Evolutionary conservation across 345 rosid species (phyloP), one percentile per base, ranked within the genome.

Genomic region (Camelina hispida): DNA sequence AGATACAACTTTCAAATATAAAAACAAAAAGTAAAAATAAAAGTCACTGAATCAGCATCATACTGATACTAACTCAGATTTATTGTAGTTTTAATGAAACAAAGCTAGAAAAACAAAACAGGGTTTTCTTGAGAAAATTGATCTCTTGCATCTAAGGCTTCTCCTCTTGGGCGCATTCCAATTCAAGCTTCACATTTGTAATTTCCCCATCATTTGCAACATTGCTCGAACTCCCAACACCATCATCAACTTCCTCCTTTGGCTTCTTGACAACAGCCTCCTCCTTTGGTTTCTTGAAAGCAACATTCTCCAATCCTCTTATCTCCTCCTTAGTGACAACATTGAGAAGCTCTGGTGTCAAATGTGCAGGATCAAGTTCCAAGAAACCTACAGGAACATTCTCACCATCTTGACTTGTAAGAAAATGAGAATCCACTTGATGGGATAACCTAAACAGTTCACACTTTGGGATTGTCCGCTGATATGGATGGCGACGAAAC

Each of bases 361-460:
- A 78, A 44, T 91, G 84, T 13, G 91, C 91, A n/a, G 96, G 93
- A 66, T 90, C 96, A 61, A 90, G 83, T 65, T 90, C 96, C 76
- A 83, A 74, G 73, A 82, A 87, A 62, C 87, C 91, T 59, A 57
- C 68, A 1, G 84, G 87, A 58, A 86, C 84, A 66, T 83, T 82
- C 4, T 53, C 40, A 59, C 82, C 88, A 71, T 90, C 87, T 58
- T 88, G 61, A 58, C 86, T 87, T 3, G 86, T 81, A 71, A 90
- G 88, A 69, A 83, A 13, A 67, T 74, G 74, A 55, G 78, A 72
- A 25, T 90, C 90, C 32, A 88, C 93, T 79, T 81, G 93, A 70
- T 90, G 93, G 7, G 96, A 90, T 69, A 82, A 81, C 16, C 83
- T 82, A 16, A 84, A 82, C 85, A 87, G 80, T 80, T 88, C 89